phyloP scores from a whole-genome alignment of 176 grass and related monocot genomes.

The Aegilops longissima region DNA sequence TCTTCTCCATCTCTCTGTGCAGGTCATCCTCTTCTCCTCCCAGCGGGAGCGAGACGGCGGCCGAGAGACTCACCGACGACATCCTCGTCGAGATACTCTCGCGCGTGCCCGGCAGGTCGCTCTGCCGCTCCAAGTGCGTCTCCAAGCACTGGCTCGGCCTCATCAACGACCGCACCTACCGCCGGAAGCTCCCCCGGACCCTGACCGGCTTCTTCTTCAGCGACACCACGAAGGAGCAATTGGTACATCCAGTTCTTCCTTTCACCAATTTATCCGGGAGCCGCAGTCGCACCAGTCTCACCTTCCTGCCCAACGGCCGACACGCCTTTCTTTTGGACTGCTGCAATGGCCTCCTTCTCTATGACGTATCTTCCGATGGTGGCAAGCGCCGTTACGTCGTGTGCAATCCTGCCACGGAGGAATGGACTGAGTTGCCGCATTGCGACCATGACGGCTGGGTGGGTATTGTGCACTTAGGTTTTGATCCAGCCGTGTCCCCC shows the following conservation, averaged over 20 bases:
- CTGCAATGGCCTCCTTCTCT: constrained; percentile 31
- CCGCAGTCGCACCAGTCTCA: background rate
- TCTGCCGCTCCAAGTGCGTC: no score
- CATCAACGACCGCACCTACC: background rate
- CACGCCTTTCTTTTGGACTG: background rate
- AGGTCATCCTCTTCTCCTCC: no score
- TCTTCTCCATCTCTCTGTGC: background rate
- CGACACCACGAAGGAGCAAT: no score
- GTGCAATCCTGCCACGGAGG: constrained; percentile 17
- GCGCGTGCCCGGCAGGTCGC: no score
- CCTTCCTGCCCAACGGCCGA: background rate
- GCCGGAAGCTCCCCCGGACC: no score
- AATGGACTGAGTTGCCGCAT: background rate
- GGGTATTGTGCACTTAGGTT: background rate
- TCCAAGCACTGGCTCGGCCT: background rate
- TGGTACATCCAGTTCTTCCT: background rate
- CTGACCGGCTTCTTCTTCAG: no score
- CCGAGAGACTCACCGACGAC: background rate
- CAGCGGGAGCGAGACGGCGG: background rate
- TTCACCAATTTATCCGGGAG: background rate
- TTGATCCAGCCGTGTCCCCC: background rate
- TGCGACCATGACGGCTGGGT: background rate
- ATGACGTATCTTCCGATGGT: background rate
- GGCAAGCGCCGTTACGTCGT: background rate
- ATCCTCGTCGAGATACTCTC: background rate